Base-by-base conservation (phyloP, 2,329 filamentous ascomycete species). In the Acarospora socialis region DNA sequence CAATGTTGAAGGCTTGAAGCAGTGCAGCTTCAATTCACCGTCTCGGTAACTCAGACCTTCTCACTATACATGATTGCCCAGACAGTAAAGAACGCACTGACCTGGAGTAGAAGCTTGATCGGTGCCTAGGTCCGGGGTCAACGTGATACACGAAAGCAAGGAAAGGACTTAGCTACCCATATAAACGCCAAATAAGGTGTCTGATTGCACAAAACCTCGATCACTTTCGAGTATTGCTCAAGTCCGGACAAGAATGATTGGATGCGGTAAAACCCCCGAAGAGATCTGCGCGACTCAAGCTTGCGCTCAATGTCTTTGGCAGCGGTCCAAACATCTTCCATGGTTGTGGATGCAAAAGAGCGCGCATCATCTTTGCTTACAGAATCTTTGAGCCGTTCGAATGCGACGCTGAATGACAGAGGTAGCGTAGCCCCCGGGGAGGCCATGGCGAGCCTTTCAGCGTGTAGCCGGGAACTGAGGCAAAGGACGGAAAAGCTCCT, bases 141-240 rank as follows among this genome's bases (percentile, higher is more conserved):
- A 19, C 16, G 18, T 5, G 7, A 10, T 7, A 34, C 24, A 9
- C 14, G 7, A 9, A 12, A 19, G 5, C 20, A n/a, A n/a, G 12
- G 30, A 23, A 13, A 19, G 34, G 12, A n/a, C 35, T 23, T 38
- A n/a, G n/a, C n/a, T n/a, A 43, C 37, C 63, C 63, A 67, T 1
- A 66, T 46, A 53, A 54, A 65, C 0, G 57, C 46, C 3, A 67
- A 21, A 37, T 52, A 66, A 0, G 55, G 56, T 0, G 60, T 66
- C 1, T 60, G 61, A 27, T 65, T 61, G 38, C 63, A 66, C 0
- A 63, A 37, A 1, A 57, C 44, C 1, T 63, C 60, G 0, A 65
- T 46, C 0, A 47, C 45, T 22, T 55, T 56, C 0, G 57, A 50
- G 24, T 65, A 66, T 18, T 58, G 49, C 24, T 57, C 53, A 0